Conservation (phyloP, 2,329 filamentous ascomycete species). For the Ceratocystis cubensis region DNA sequence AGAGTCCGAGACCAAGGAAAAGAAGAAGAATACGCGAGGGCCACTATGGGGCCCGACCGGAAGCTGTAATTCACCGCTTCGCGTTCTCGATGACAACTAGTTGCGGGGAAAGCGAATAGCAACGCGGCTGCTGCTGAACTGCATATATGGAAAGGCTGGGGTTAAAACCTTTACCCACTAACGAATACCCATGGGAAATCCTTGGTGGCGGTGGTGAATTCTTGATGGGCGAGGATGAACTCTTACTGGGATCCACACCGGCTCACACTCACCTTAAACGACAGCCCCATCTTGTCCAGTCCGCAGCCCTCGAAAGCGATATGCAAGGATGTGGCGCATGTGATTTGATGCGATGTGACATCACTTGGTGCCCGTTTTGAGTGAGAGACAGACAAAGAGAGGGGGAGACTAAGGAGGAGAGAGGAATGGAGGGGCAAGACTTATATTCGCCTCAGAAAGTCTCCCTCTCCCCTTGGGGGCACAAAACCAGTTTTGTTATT, state of each 20-base stretch:
- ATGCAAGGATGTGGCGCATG: conserved; percentile 18
- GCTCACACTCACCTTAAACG: not conserved
- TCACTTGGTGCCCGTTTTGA: conserved; percentile 11
- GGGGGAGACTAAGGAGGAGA: not conserved
- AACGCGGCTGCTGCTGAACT: not conserved
- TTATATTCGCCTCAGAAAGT: not conserved
- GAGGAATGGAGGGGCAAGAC: not conserved
- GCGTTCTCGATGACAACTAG: not conserved
- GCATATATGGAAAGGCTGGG: conserved; percentile 1
- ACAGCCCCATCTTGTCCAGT: not conserved
- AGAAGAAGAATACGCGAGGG: conserved; percentile 6
- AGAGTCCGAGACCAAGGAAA: not conserved
- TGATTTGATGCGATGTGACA: conserved; percentile 13
- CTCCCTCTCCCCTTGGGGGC: not conserved
- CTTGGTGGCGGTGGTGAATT: not conserved
- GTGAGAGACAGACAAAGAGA: not conserved
- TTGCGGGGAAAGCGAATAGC: not conserved
- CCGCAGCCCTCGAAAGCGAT: not conserved
- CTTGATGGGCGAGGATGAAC: not conserved
- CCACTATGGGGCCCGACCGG: not conserved
- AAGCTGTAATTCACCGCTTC: not conserved
- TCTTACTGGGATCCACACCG: not conserved
- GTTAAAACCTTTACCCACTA: not conserved
- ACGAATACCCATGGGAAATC: not conserved
- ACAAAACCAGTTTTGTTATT: not conserved